Evolutionary conservation across 352 stramenopile species (phyloP).

Genomic region (Vaucheria bursata): DNA sequence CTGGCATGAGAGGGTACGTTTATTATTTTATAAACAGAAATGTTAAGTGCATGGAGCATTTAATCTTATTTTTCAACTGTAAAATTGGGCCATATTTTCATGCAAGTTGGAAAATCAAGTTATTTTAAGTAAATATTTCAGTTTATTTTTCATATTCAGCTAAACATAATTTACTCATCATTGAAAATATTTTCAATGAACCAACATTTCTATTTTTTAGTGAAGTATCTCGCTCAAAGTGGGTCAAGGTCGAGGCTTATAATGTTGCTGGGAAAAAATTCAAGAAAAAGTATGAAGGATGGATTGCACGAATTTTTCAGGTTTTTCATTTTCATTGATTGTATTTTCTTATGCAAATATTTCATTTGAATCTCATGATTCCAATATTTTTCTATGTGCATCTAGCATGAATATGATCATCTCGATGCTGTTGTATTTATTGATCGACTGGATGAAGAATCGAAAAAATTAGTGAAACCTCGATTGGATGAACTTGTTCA

Average conservation of each 20-base stretch:
- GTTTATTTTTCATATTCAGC: too few species aligned
- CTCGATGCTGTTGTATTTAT: conserved; percentile 68
- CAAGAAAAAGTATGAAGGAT: conserved; percentile 66
- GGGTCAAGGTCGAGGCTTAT: conserved; percentile 63
- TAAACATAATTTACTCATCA: too few species aligned
- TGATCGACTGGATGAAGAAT: conserved; percentile 58
- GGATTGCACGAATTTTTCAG: conserved; percentile 64
- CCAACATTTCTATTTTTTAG: background rate
- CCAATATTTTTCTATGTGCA: conserved; percentile 25
- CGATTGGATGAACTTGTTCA: conserved; percentile 6
- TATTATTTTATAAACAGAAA: too few species aligned
- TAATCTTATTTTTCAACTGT: too few species aligned
- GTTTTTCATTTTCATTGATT: background rate
- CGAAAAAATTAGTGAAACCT: conserved; percentile 15
- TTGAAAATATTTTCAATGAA: background rate
- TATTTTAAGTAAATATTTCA: too few species aligned
- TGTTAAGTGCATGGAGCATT: too few species aligned
- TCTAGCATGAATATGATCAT: conserved; percentile 77
- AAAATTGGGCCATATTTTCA: too few species aligned
- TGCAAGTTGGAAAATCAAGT: too few species aligned
- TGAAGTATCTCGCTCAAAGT: conserved; percentile 53
- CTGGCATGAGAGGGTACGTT: conserved; percentile 62
- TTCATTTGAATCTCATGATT: background rate
- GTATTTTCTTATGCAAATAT: background rate
- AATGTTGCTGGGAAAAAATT: conserved; percentile 62